Conservation (phyloP, 2,329 filamentous ascomycete genomes). For the Emmonsia crescens region DNA sequence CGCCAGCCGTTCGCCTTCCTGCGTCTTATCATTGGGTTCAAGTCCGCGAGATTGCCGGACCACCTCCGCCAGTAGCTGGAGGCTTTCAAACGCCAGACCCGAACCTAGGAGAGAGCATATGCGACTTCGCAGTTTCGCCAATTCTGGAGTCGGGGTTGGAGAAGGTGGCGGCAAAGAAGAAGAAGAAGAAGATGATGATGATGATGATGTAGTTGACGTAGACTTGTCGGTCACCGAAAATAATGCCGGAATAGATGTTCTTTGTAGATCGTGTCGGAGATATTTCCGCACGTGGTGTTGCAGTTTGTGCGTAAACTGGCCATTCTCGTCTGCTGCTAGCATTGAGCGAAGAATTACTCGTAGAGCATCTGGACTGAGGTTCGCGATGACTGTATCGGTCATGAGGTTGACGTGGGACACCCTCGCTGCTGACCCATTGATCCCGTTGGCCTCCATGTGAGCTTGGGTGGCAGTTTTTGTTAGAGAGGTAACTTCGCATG, state of each 20-base stretch:
- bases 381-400: conserved; percentile 10
- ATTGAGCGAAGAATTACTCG: conserved; percentile 9
- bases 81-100: conserved; percentile 8
- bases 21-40: neutral
- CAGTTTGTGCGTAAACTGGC: conserved; percentile 6
- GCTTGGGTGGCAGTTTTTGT: neutral
- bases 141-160: conserved; percentile 2
- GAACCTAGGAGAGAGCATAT: conserved; percentile 8
- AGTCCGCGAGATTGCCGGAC: conserved; percentile 5
- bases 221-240: conserved; percentile 2
- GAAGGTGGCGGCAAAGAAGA: neutral
- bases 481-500: too few relatives aligned
- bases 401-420: conserved; percentile 12
- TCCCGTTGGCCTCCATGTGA: neutral
- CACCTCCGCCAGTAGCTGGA: conserved; percentile 5
- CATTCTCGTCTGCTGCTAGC: conserved; percentile 9
- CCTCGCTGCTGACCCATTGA: conserved; percentile 3
- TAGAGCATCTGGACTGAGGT: conserved; percentile 8
- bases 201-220: neutral
- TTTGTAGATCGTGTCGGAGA: conserved; percentile 6
- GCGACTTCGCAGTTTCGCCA: conserved; percentile 5
- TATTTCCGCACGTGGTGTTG: conserved; percentile 8
- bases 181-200: too few relatives aligned
- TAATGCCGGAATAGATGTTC: neutral
- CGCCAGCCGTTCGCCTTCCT: conserved; percentile 4